These are phyloP conservation scores for Abrus pulchellus DNA, from an alignment of 306 rosid species.

Conservation along the genomic window DNA sequence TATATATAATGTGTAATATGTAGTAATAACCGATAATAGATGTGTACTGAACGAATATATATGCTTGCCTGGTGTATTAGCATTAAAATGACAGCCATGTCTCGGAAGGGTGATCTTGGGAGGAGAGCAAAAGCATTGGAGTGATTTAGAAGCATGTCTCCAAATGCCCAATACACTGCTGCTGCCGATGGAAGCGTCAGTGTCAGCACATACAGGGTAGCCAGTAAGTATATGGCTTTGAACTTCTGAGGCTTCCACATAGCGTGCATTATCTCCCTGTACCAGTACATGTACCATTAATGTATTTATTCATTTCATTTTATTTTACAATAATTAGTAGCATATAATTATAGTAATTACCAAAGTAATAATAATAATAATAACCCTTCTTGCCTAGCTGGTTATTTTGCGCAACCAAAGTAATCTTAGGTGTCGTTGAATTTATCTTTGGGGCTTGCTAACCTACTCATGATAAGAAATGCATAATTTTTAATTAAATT, in stretches of 20 bases:
- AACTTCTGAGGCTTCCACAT: slow-evolving; percentile 99
- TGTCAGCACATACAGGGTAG: slow-evolving; percentile 90
- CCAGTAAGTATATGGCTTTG: slow-evolving; percentile 84
- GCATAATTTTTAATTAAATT: not conserved
- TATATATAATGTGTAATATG: too few species aligned
- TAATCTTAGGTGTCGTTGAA: too few species aligned
- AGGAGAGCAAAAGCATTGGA: slow-evolving; percentile 96
- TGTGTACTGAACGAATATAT: not conserved
- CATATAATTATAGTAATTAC: too few species aligned
- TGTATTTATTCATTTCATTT: not conserved
- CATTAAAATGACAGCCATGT: slow-evolving; percentile 93
- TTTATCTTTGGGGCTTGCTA: too few species aligned
- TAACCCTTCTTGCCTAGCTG: too few species aligned
- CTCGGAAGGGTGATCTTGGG: slow-evolving; percentile 83
- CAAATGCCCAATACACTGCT: slow-evolving; percentile 99
- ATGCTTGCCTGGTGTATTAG: slow-evolving; percentile 86
- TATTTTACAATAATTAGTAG: not conserved
- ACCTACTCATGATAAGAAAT: too few species aligned
- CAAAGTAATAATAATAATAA: too few species aligned
- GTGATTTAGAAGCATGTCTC: slow-evolving; percentile 94
- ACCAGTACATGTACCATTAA: not conserved
- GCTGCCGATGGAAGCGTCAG: slow-evolving; percentile 93
- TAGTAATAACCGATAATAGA: too few species aligned
- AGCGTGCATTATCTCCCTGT: slow-evolving; percentile 98
- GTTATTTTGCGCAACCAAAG: too few species aligned